Conservation (phyloP, 352 stramenopile genomes). For the Globisporangium lucens region DNA sequence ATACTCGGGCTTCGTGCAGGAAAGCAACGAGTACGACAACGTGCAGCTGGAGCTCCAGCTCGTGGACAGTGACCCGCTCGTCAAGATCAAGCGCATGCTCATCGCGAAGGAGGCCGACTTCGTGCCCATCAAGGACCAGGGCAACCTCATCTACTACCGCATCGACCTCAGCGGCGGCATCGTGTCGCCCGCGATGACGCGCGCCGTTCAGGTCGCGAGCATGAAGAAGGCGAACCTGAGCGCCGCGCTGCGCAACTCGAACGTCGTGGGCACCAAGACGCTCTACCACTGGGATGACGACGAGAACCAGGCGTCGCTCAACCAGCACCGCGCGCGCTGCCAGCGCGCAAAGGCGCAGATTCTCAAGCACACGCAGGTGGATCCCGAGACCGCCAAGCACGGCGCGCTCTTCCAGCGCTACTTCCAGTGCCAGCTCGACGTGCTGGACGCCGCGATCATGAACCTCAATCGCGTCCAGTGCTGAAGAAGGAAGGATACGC, state of each 20-base stretch:
- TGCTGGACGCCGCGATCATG: conserved; percentile 18
- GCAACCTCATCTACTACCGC: conserved; percentile 19
- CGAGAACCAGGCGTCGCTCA: conserved; percentile 19
- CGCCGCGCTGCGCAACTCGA: conserved; percentile 24
- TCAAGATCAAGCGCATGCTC: conserved; percentile 45
- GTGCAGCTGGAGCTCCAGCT: conserved; percentile 24
- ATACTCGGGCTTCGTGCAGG: conserved; percentile 57
- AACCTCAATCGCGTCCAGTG: conserved; percentile 16
- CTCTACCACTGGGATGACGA: conserved; percentile 25
- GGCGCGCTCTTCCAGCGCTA: conserved; percentile 21
- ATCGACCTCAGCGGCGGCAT: conserved; percentile 27
- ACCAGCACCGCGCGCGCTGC: conserved; percentile 14
- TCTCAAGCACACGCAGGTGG: conserved; percentile 11
- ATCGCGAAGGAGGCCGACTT: conserved; percentile 35
- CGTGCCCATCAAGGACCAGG: conserved; percentile 18
- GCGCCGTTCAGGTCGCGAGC: conserved; percentile 29
- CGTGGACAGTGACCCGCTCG: conserved; percentile 21
- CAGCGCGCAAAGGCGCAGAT: conserved; percentile 11
- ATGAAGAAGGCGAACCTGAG: conserved; percentile 36
- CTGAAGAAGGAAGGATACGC: not conserved
- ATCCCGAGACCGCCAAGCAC: conserved; percentile 12
- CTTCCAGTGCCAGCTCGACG: conserved; percentile 21
- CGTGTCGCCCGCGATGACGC: conserved; percentile 23
- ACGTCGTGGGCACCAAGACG: conserved; percentile 21
- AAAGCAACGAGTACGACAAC: conserved; percentile 33